Conservation (phyloP, 106 monocot genomes). For the Amphibolis antarctica region DNA sequence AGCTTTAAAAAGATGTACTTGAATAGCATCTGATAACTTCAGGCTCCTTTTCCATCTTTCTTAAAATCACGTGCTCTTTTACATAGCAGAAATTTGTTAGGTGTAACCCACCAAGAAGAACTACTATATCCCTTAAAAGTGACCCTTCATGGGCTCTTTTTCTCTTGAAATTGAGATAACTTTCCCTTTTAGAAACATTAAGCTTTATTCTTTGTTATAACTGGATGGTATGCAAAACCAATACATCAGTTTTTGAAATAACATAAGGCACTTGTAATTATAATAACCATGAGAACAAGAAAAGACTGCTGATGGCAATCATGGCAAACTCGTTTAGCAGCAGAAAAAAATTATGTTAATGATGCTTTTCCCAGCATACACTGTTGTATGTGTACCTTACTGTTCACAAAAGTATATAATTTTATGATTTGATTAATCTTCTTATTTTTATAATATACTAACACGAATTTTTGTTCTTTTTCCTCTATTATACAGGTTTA, state of each 20-base stretch:
- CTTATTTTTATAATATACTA: not conserved
- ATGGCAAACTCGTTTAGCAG: too few relatives aligned
- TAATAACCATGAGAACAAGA: not conserved
- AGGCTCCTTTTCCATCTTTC: slow-evolving; percentile 3
- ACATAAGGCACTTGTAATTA: not conserved
- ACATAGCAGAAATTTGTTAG: not conserved
- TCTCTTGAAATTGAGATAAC: slow-evolving; percentile 2
- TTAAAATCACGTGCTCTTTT: slow-evolving; percentile 5
- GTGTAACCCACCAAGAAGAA: not conserved
- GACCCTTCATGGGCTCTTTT: not conserved
- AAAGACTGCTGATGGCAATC: too few relatives aligned
- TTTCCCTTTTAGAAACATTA: not conserved
- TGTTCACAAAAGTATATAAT: too few relatives aligned
- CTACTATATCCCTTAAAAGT: not conserved
- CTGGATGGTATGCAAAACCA: too few relatives aligned
- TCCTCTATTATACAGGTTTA: slow-evolving; percentile 47
- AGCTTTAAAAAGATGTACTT: slow-evolving; percentile 1
- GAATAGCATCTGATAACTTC: slow-evolving; percentile 7
- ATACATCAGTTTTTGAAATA: not conserved
- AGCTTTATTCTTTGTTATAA: not conserved
- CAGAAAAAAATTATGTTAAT: too few relatives aligned
- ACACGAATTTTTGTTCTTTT: not conserved
- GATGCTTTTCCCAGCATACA: too few relatives aligned
- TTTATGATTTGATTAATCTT: not conserved
- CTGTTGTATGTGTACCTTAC: too few relatives aligned